phyloP scores from a whole-genome alignment of 2,329 filamentous ascomycete genomes.

The Penicillium expansum region DNA sequence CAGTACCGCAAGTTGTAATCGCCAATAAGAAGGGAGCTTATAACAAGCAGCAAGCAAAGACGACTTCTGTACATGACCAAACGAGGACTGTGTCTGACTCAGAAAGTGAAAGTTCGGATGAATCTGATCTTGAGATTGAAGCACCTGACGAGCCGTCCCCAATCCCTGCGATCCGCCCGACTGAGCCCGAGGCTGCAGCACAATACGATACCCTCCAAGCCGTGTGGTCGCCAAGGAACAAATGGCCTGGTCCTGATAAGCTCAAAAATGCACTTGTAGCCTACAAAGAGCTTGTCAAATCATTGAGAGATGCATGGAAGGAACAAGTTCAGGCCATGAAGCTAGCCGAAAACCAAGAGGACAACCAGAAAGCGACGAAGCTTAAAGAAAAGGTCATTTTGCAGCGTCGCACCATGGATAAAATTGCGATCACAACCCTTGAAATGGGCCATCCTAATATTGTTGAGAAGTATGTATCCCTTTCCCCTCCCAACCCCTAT shows the following conservation, averaged over 20 bases:
- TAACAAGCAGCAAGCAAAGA: constrained; percentile 27
- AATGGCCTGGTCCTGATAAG: constrained; percentile 48
- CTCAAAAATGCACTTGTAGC: constrained; percentile 55
- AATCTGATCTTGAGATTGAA: constrained; percentile 52
- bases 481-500: constrained; percentile 6
- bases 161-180: constrained; percentile 52
- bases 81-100: constrained; percentile 38
- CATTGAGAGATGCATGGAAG: constrained; percentile 62
- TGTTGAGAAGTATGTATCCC: constrained; percentile 49
- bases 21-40: constrained; percentile 17
- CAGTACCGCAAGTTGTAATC: constrained; percentile 12
- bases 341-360: constrained; percentile 57
- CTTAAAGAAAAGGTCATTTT: constrained; percentile 57
- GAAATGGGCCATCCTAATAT: constrained; percentile 47
- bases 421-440: constrained; percentile 45
- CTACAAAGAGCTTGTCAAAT: constrained; percentile 60
- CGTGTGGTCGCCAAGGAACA: constrained; percentile 58
- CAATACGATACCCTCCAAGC: constrained; percentile 61
- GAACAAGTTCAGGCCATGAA: constrained; percentile 55
- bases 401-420: constrained; percentile 57
- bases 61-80: constrained; percentile 6
- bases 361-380: constrained; percentile 52
- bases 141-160: constrained; percentile 55
- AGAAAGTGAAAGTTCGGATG: constrained; percentile 50
- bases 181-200: constrained; percentile 52